These are phyloP conservation scores for Cyberlindnera euphorbiiphila DNA, from an alignment of 805 yeast species.

Conservation along the genomic window DNA sequence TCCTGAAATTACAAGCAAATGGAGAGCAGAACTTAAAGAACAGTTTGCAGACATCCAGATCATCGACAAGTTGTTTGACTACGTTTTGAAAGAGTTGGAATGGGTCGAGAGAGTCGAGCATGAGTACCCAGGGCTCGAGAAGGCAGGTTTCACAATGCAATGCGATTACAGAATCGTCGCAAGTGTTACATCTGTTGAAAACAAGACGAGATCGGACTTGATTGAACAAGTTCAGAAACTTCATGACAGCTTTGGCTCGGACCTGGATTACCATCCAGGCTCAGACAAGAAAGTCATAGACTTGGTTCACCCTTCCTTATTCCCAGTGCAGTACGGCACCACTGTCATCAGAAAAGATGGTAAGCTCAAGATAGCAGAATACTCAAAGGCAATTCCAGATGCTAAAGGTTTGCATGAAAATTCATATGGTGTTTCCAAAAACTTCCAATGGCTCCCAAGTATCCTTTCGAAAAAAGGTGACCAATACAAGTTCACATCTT, in stretches of 20 bases:
- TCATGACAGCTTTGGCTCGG: slow-evolving; percentile 6
- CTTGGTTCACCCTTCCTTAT: slow-evolving; percentile 11
- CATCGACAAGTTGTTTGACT: slow-evolving; percentile 8
- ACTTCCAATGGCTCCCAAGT: slow-evolving; percentile 10
- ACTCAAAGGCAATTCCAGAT: not conserved
- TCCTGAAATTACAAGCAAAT: too few relatives aligned
- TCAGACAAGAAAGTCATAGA: slow-evolving; percentile 10
- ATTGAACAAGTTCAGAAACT: slow-evolving; percentile 2
- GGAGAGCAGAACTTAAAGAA: slow-evolving; percentile 3
- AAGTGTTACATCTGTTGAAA: slow-evolving; percentile 2
- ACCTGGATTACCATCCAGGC: slow-evolving; percentile 12
- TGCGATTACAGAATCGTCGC: slow-evolving; percentile 5
- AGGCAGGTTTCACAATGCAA: slow-evolving; percentile 3
- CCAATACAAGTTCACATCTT: slow-evolving; percentile 2
- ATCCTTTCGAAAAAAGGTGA: not conserved
- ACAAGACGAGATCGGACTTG: not conserved
- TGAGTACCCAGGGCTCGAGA: not conserved
- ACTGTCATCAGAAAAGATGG: slow-evolving; percentile 1
- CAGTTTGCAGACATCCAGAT: slow-evolving; percentile 4
- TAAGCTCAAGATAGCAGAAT: not conserved
- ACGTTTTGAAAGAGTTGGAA: slow-evolving; percentile 7
- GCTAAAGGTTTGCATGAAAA: not conserved
- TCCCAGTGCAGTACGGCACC: slow-evolving; percentile 12
- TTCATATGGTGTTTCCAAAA: slow-evolving; percentile 1
- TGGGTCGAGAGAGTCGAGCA: slow-evolving; percentile 10